Base-by-base conservation (phyloP, 768 basidiomycete species). In the Lactifluus piperatus region DNA sequence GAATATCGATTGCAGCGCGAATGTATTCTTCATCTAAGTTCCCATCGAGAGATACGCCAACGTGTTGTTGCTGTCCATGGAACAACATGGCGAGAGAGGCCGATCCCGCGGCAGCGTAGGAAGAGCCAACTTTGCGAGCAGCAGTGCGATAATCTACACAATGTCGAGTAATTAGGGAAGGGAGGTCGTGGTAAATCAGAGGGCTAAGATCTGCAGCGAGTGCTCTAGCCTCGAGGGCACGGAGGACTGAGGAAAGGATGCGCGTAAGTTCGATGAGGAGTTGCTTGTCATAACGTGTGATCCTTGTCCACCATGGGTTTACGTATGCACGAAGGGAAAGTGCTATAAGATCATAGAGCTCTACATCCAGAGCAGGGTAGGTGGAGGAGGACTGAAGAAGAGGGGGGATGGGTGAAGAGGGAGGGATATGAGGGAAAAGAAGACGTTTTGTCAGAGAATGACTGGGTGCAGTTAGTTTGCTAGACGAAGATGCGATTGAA, bases 251-350 rank as follows among this genome's bases (percentile, higher is more conserved):
- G 5, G 77, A 74, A 58, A 90, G 71, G 65, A 88, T 75, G 37
- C 68, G 70, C 0, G 84, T 77, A 51, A 91, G 81, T 62, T 87
- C 81, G 24, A 88, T 85, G 27, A 91, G 79, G 57, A 94, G 79
- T 56, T 90, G 85, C 67, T 82, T 89, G 79, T 93, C 91, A 62
- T 89, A 88, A 59, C 87, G 80, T 1, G 90, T 81, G 54, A 93
- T 78, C 66, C 83, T 88, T 32, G 86, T 77, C 88, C 91, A 94
- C 91, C 91, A 94, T 1, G 88, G 85, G 48, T 83, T 81, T 37
- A 94, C 81, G 66, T 79, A 87, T 6, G 89, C 89, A 34, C 91
- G 80, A 24, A 94, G 77, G 10, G 84, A 79, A 58, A 92, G 84
- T 0, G 91, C 90, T 32, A 91, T 76, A 58, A 91, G 77, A 71